Evolutionary conservation across 208 protist species (phyloP).

Genomic region (Leishmania tarentolae): DNA sequence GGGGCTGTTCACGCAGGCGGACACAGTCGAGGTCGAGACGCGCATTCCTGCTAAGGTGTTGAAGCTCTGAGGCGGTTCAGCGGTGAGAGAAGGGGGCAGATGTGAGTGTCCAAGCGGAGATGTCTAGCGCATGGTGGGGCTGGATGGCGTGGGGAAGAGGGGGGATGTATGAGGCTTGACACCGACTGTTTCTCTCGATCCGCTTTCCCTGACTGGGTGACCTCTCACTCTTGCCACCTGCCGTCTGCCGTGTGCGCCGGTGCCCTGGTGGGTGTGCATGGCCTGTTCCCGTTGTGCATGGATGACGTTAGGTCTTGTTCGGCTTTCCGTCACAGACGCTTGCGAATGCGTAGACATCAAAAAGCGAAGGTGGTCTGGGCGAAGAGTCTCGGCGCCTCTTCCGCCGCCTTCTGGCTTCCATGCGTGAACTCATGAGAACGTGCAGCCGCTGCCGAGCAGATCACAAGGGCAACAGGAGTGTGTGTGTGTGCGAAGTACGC

Average conservation of each 20-base stretch:
- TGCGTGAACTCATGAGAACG: background rate
- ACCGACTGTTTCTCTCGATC: background rate
- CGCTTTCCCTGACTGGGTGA: background rate
- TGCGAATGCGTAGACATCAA: background rate
- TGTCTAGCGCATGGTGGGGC: background rate
- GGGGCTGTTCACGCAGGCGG: conserved; percentile 72
- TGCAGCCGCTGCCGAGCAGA: background rate
- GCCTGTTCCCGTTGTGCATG: background rate
- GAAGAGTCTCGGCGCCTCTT: background rate
- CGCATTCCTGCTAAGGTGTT: conserved; percentile 63
- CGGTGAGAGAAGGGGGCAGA: background rate
- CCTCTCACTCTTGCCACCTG: background rate
- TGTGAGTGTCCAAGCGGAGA: background rate
- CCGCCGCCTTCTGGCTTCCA: background rate
- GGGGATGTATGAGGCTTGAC: background rate
- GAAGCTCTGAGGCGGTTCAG: conserved; percentile 36
- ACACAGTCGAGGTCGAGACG: conserved; percentile 82
- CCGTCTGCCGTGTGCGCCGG: background rate
- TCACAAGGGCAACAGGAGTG: background rate
- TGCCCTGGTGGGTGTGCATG: background rate
- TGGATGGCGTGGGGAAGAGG: background rate
- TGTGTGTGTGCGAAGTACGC: background rate
- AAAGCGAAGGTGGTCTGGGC: background rate
- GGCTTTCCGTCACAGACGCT: background rate
- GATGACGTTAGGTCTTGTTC: background rate